phyloP scores from a whole-genome alignment of 352 stramenopile species.

The Globisporangium ultimum region DNA sequence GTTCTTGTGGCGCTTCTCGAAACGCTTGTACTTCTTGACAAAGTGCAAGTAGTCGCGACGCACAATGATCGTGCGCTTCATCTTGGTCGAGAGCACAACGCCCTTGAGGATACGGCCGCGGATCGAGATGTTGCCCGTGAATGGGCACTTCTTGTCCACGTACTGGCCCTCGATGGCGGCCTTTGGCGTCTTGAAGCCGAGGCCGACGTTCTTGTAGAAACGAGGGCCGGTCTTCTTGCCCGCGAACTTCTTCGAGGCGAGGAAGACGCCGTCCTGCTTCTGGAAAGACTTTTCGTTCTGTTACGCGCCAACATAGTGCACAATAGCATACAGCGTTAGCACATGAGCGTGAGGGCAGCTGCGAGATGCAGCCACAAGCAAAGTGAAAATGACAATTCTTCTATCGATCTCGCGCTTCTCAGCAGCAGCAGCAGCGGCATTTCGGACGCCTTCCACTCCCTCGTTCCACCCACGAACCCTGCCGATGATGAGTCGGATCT shows the following conservation, averaged over 20 bases:
- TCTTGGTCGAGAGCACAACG: constrained; percentile 99
- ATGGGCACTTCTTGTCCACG: constrained; percentile 99
- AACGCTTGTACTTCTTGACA: constrained; percentile 99
- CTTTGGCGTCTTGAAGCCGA: constrained; percentile 99
- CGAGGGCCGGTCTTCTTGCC: constrained; percentile 94
- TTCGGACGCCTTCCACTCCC: neutral
- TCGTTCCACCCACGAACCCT: constrained; percentile 14
- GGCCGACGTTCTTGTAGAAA: constrained; percentile 96
- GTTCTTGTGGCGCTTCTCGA: constrained; percentile 99
- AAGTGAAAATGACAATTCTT: neutral
- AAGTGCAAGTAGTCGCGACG: constrained; percentile 99
- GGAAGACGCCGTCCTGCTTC: constrained; percentile 98
- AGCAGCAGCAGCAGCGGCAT: neutral
- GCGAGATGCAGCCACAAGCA: neutral
- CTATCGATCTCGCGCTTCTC: too few species aligned
- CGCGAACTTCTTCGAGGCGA: constrained; percentile 95
- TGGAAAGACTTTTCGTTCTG: constrained; percentile 99
- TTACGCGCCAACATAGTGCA: constrained; percentile 2
- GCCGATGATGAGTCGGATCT: constrained; percentile 43
- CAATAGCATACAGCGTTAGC: constrained; percentile 5
- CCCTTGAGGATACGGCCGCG: constrained; percentile 98
- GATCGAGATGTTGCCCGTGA: constrained; percentile 99
- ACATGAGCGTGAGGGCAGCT: constrained; percentile 2
- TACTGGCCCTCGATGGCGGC: constrained; percentile 94
- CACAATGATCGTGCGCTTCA: constrained; percentile 99